Base-by-base conservation (phyloP, 148 eudicot genomes). In the Amaranthus palmeri region DNA sequence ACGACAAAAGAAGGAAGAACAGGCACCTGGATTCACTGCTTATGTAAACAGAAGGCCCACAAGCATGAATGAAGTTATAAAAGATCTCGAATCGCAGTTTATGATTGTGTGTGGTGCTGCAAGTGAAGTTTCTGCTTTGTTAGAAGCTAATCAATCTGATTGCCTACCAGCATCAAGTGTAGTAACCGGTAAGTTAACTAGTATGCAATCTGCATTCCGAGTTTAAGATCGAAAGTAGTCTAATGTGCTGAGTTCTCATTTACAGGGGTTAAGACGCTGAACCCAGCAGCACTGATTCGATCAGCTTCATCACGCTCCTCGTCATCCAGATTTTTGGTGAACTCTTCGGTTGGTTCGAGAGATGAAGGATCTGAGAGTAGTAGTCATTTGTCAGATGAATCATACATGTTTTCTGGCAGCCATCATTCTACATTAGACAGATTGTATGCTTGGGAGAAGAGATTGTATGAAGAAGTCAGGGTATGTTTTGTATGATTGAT, bases 371-470 rank as follows among this genome's bases (percentile, higher is more conserved):
- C 73, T 14, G 90, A 83, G 64, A 87, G 92, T 77, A 87, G 85
- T 79, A 89, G 92, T 47, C 83, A 85, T 70, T 62, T 86, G 43
- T 89, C 92, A 8, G 97, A 89, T 53, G 97, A 91, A 51, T 85
- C 95, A 43, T 77, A 82, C 77, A 79, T 73, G 80, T 77, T 85
- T 79, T 85, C 89, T 12, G 86, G 89, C 53, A 87, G 92, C 65
- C 98, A 93, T 76, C 98, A 91, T 72, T 86, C 98, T 54, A 91
- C 98, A 5, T 76, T 93, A 53, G 97, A 87, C 78, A 83, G 90
- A 77, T 73, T 93, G 74, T 93, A 87, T 77, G 88, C 91, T 53
- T 93, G 98, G 98, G 98, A 93, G 85, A 93, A 93, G 82, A 91
- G 93, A 85, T 88, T 93, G 75, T 91, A 91, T 43, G 90, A 89